phyloP scores from a whole-genome alignment of 1,284 basidiomycete genomes.

The Volvariella volvacea region DNA sequence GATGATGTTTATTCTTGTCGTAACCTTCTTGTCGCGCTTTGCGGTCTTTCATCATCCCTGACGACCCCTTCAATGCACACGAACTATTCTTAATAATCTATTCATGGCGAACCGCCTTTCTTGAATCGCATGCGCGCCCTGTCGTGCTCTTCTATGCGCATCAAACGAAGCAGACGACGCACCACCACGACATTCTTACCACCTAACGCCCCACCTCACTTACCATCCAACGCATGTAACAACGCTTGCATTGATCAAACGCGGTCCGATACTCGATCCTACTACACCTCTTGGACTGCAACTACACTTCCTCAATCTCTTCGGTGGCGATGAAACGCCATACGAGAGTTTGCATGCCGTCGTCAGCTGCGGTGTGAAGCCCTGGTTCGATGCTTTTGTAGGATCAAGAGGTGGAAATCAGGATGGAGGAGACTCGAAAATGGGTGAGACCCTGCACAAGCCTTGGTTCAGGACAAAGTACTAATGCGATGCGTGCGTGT shows the following conservation, averaged over 20 bases:
- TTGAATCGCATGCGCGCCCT: not conserved
- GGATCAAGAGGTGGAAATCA: conserved; percentile 69
- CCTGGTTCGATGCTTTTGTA: conserved; percentile 98
- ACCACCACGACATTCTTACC: conserved; percentile 58
- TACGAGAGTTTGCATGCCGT: conserved; percentile 97
- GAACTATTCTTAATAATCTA: too few relatives aligned
- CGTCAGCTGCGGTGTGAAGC: conserved; percentile 93
- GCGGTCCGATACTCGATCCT: conserved; percentile 78
- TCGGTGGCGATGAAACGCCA: conserved; percentile 85
- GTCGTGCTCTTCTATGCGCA: not conserved
- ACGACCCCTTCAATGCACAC: too few relatives aligned
- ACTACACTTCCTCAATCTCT: conserved; percentile 89
- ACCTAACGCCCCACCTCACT: conserved; percentile 66
- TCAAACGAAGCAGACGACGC: conserved; percentile 44
- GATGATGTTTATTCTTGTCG: too few relatives aligned
- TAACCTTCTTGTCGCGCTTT: too few relatives aligned
- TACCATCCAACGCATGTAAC: conserved; percentile 80
- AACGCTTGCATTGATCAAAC: conserved; percentile 93
- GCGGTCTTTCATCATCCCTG: too few relatives aligned
- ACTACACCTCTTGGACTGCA: conserved; percentile 76
- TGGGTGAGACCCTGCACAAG: conserved; percentile 48
- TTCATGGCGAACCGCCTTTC: too few relatives aligned
- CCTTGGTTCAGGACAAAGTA: conserved; percentile 17
- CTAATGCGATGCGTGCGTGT: too few relatives aligned
- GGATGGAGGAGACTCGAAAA: conserved; percentile 77